Base-by-base conservation (phyloP, 2,329 filamentous ascomycete species). In the Berkeleyomyces basicola region DNA sequence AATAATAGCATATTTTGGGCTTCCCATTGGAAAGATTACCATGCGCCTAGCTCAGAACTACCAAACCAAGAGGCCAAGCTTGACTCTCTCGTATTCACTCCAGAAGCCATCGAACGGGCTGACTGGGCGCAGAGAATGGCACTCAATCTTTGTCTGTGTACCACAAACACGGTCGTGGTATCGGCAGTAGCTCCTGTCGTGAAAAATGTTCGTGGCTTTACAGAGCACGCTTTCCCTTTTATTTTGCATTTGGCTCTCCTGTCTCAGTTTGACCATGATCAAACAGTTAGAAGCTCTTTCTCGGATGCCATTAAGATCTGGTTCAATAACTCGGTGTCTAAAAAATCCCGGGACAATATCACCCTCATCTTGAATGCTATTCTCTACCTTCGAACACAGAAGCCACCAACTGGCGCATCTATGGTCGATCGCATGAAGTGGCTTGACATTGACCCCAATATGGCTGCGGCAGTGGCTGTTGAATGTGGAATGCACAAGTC, bases 331-430 rank as follows among this genome's bases (percentile, higher is more conserved):
- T 37, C 51, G 36, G 51, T 55, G 33, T 55, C 51, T 37, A 7
- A 55, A 31, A 16, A 55, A 7, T 80, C 97, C 43, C 66, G 82
- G 85, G 3, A 77, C 97, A 42, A 75, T 97, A 3, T 99, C 96
- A 84, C 83, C 65, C 79, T 93, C 43, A 75, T 96, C 0, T 79
- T 97, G 46, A 86, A 89, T 66, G 82, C 85, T 3, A 77, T 99
- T 39, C 75, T 99, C 2, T 99, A 97, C 70, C 79, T 99, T n/a
- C 83, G 90, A 44, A 90, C 86, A 3, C 91, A 95, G 69, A 78
- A 81, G 37, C 74, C 86, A 11, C 87, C 88, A 0, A 80, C 83
- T 10, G 93, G 99, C 71, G 75, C 76, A 0, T 95, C 89, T 0
- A 86, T 88, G 67, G 85, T 85, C 6, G 88, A 96, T 67, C 82